phyloP scores from a whole-genome alignment of 176 grass and related monocot species.

The Aegilops longissima region DNA sequence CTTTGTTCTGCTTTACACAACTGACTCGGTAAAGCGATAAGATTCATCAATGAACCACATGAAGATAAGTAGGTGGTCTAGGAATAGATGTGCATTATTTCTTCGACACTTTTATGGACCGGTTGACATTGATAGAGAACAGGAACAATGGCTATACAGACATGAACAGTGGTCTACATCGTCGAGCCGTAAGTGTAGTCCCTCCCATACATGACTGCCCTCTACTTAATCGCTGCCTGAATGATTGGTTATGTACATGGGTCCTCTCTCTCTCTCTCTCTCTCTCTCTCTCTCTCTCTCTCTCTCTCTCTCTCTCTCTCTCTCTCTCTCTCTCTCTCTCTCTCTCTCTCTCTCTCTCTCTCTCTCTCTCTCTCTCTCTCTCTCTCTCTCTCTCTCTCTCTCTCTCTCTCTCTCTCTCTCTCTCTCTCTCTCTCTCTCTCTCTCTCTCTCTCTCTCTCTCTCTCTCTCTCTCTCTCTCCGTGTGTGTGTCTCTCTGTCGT shows the following conservation, averaged over 20 bases:
- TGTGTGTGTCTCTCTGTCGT: not conserved
- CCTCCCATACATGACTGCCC: conserved; percentile 38
- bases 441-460: not conserved
- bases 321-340: not conserved
- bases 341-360: no score
- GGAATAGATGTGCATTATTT: conserved; percentile 29
- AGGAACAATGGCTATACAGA: not conserved
- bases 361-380: no score
- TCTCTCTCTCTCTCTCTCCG: no score
- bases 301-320: no score
- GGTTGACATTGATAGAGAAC: conserved; percentile 15
- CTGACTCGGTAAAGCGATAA: conserved; percentile 41
- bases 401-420: no score
- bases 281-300: no score
- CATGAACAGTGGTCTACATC: conserved; percentile 7
- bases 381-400: no score
- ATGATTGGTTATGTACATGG: conserved; percentile 9
- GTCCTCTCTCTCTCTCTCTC: not conserved
- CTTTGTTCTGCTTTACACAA: conserved; percentile 20
- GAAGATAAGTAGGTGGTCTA: conserved; percentile 39
- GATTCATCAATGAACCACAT: conserved; percentile 52
- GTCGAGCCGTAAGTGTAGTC: conserved; percentile 39
- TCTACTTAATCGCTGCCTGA: conserved; percentile 17
- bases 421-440: no score
- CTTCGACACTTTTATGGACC: not conserved